Conservation (phyloP, 148 eudicot genomes). For the Talinum fruticosum region DNA sequence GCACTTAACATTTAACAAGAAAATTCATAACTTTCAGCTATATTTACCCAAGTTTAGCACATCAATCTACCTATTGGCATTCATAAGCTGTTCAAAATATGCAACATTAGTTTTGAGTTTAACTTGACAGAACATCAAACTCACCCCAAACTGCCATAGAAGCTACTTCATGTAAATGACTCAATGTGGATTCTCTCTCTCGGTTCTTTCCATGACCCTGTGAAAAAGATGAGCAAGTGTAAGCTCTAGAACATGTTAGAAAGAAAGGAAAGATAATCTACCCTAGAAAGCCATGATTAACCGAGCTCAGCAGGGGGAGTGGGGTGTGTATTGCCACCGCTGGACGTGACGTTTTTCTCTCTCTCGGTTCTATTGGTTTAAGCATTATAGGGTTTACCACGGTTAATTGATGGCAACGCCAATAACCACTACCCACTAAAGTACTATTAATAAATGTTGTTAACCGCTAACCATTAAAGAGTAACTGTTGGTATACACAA, state of each 20-base stretch:
- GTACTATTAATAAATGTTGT: too few relatives aligned
- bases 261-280: not conserved
- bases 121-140: not conserved
- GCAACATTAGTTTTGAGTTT: not conserved
- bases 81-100: not conserved
- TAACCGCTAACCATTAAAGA: too few relatives aligned
- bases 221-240: not conserved
- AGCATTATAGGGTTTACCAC: too few relatives aligned
- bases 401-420: too few relatives aligned
- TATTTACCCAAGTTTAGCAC: not conserved
- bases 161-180: not conserved
- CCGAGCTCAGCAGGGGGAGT: not conserved
- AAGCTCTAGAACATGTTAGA: not conserved
- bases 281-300: not conserved
- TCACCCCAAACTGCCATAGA: not conserved
- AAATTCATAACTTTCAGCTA: not conserved
- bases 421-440: too few relatives aligned
- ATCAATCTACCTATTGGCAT: not conserved
- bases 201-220: too few relatives aligned
- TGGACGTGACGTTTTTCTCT: not conserved
- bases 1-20: too few relatives aligned
- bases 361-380: too few relatives aligned
- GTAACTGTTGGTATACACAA: too few relatives aligned
- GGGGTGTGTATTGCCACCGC: not conserved
- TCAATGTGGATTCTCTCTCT: not conserved